phyloP scores from a whole-genome alignment of 257 asterid species.

The Salvia miltiorrhiza region DNA sequence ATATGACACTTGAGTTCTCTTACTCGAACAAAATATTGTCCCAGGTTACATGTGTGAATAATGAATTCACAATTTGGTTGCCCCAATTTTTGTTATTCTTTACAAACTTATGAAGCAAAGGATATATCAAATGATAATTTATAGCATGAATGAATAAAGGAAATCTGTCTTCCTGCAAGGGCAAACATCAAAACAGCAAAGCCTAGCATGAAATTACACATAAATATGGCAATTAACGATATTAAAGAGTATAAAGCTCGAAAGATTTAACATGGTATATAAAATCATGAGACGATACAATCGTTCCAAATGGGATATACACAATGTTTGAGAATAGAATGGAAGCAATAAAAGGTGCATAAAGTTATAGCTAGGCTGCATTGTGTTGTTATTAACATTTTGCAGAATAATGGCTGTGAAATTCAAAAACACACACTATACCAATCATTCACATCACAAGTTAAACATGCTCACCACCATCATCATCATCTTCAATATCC shows the following conservation, averaged over 20 bases:
- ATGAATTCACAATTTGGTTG: slow-evolving; percentile 6
- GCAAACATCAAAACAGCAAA: not conserved
- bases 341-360: not conserved
- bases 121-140: not conserved
- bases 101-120: not conserved
- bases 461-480: slow-evolving; percentile 31
- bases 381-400: slow-evolving; percentile 15
- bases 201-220: not conserved
- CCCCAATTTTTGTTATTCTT: not conserved
- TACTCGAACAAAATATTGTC: slow-evolving; percentile 14
- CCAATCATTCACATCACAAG: slow-evolving; percentile 27
- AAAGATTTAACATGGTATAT: not conserved
- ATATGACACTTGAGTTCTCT: slow-evolving; percentile 10
- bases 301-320: slow-evolving; percentile 22
- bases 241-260: not conserved
- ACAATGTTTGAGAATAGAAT: not conserved
- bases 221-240: not conserved
- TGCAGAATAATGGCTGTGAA: not conserved
- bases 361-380: not conserved
- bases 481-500: slow-evolving; percentile 68
- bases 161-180: not conserved
- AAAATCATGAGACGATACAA: not conserved
- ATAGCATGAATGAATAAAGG: too few species aligned
- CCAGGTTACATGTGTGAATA: slow-evolving; percentile 22
- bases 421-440: not conserved